phyloP scores from a whole-genome alignment of 2,329 filamentous ascomycete genomes.

The Alternaria viburni region DNA sequence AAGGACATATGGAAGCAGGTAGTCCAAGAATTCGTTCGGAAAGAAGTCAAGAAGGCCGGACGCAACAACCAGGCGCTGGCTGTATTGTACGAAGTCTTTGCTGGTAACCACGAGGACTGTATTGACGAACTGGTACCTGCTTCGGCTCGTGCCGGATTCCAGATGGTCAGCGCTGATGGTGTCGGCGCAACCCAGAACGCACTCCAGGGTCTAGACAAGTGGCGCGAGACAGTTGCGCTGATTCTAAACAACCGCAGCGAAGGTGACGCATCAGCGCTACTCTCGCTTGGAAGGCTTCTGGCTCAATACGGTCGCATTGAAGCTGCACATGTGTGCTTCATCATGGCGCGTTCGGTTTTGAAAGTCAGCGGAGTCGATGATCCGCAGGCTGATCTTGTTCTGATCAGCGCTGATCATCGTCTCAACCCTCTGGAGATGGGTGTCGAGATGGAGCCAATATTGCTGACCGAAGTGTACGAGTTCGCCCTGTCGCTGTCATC shows the following conservation, averaged over 20 bases:
- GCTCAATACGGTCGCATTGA: slow-evolving; percentile 86
- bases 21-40: slow-evolving; percentile 91
- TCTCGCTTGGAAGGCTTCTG: slow-evolving; percentile 81
- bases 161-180: slow-evolving; percentile 77
- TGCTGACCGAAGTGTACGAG: slow-evolving; percentile 96
- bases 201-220: slow-evolving; percentile 86
- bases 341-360: slow-evolving; percentile 76
- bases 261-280: slow-evolving; percentile 77
- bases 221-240: slow-evolving; percentile 87
- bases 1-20: slow-evolving; percentile 85
- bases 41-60: slow-evolving; percentile 84
- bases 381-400: slow-evolving; percentile 75
- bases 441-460: slow-evolving; percentile 82
- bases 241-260: slow-evolving; percentile 86
- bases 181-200: slow-evolving; percentile 71
- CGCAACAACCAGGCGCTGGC: slow-evolving; percentile 86
- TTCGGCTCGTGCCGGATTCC: slow-evolving; percentile 88
- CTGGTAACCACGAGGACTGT: slow-evolving; percentile 91
- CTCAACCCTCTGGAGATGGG: slow-evolving; percentile 73
- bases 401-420: slow-evolving; percentile 84
- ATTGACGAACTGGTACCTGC: slow-evolving; percentile 94
- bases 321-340: slow-evolving; percentile 90
- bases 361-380: slow-evolving; percentile 87
- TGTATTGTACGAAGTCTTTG: slow-evolving; percentile 90
- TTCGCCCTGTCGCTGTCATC: slow-evolving; percentile 79